Base-by-base conservation (phyloP, 2,329 filamentous ascomycete species). In the Colletotrichum orchidophilum region DNA sequence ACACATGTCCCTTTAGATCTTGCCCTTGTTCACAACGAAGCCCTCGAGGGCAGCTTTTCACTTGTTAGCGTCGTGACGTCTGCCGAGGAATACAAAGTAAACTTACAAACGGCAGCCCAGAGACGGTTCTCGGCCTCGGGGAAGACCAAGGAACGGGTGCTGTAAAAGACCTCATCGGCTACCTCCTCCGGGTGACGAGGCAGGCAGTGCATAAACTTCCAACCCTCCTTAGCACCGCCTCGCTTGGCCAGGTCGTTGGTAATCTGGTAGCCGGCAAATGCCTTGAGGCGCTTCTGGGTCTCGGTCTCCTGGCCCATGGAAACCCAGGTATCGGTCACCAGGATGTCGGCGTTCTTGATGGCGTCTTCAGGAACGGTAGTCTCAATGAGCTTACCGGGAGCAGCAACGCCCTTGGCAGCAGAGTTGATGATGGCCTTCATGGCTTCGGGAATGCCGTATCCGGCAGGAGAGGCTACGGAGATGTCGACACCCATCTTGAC, bases 191-290 rank as follows among this genome's bases (percentile, higher is more conserved):
- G 89, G 79, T 99, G 95, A 73, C 96, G 90, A 15, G 96, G 96
- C 70, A 99, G 83, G 81, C 96, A 99, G 85, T 99, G 96, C 96
- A 99, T 98, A 81, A 99, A 99, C 82, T 94, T 95, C 96, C 96
- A 99, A 73, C 89, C 88, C 15, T 92, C 87, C 81, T 96, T 97
- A 52, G 96, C 96, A 24, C 94, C 95, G 53, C 95, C 95, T 60
- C 91, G 88, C 81, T 92, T 89, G 1, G 95, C 96, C 75, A 99
- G 86, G 53, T 96, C 93, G 58, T 91, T 89, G 3, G 96, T 98
- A 78, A 99, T 93, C 80, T 98, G 96, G 83, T 95, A 99, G 15
- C 96, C 95, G 33, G 88, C 88, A 80, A 99, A 99, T 2, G 91
- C 94, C 78, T 92, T 89, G 71, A 98, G 80, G 61, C 94, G 87